Conservation (phyloP, 176 grass and related monocot genomes). For the Olyra latifolia region DNA sequence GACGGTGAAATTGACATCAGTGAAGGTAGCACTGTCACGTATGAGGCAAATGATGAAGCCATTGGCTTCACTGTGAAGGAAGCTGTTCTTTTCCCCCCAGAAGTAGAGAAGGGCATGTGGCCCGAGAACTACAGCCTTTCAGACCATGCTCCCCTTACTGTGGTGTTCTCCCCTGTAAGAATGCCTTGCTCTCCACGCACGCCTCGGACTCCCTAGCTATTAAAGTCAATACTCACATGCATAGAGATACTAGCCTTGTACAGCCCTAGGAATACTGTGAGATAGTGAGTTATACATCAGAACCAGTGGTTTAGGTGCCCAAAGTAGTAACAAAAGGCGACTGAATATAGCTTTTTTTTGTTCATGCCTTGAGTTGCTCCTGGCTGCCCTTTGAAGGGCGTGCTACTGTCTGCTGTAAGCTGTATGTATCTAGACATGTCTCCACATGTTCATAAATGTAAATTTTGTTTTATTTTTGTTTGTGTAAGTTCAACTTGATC, state of each 20-base stretch:
- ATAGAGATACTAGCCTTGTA: conserved; percentile 24
- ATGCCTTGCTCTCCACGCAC: conserved; percentile 46
- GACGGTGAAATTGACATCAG: conserved; percentile 23
- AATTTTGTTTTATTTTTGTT: conserved; percentile 18
- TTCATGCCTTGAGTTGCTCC: conserved; percentile 23
- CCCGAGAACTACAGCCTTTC: conserved; percentile 88
- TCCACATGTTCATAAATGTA: conserved; percentile 33
- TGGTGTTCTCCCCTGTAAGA: conserved; percentile 76
- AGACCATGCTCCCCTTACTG: conserved; percentile 87
- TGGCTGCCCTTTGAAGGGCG: conserved; percentile 12
- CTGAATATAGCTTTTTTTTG: conserved; percentile 4
- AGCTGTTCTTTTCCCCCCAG: conserved; percentile 83
- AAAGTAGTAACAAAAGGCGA: conserved; percentile 18
- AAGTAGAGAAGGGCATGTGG: conserved; percentile 87
- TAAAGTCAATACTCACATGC: neutral
- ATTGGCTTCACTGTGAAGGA: conserved; percentile 84
- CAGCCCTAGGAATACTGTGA: conserved; percentile 27
- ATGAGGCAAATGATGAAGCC: conserved; percentile 31
- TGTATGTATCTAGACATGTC: conserved; percentile 13
- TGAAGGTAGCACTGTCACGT: conserved; percentile 8
- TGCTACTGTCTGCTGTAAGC: neutral
- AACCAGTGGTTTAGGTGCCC: conserved; percentile 16
- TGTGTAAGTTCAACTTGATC: neutral
- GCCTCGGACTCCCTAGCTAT: conserved; percentile 9
- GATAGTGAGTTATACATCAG: conserved; percentile 16